Evolutionary conservation across 2,329 filamentous ascomycete species (phyloP), one percentile per base, ranked within the genome.

Genomic region (Lachnellula arida): DNA sequence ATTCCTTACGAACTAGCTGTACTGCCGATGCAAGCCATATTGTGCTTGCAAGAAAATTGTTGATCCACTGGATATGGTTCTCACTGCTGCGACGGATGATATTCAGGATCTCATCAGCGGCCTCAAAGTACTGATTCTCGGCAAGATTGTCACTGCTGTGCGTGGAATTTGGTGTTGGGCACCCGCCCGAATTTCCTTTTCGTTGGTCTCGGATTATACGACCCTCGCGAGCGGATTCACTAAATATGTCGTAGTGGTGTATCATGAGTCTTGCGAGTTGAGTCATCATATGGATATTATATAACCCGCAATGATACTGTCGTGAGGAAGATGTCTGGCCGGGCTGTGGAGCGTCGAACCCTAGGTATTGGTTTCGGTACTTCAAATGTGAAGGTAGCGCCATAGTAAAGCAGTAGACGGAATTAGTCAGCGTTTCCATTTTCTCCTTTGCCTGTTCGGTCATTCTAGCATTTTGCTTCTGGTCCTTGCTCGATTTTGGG

Each of bases 261-360:
- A 62, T 55, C 60, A 62, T 59, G 34, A 62, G 60, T 39, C 46
- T 50, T 6, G 58, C 48, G 14, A 60, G 40, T 46, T 62, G 58
- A 5, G 39, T 59, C 60, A 62, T 62, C n/a, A 62, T 50, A 44
- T 60, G 50, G 8, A 62, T 60, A 42, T 55, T 53, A 39, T 62
- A 52, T 34, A 40, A 25, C n/a, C 37, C 51, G 52, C 34, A 54
- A 51, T 22, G 46, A 39, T 17, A 11, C 12, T 15, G 28, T 32
- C 28, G 9, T 32, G 8, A 32, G 4, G 28, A 32, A 32, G 28
- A 11, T 32, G 28, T 9, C 40, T 34, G 23, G 37, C 39, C n/a
- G 40, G 23, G 35, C 3, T 32, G 28, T 32, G 28, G 28, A 32
- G 28, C 28, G 9, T 32, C 28, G 9, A 61, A 61, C 3, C 34